These are phyloP conservation scores for Lunularia cruciata DNA, from an alignment of 225 moss, liverwort and hornwort genomes.

Conservation along the genomic window DNA sequence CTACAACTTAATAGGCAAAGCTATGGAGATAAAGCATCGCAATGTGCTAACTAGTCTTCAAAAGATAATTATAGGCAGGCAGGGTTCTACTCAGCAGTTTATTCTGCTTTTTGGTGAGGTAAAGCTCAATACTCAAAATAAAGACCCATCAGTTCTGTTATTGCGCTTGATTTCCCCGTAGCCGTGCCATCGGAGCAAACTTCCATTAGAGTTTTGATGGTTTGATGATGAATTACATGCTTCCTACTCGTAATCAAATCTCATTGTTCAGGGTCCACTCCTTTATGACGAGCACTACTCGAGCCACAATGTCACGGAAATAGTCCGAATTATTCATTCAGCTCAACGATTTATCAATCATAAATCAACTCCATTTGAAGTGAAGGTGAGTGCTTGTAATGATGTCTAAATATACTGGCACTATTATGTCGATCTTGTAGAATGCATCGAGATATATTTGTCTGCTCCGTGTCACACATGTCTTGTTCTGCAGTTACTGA, in stretches of 20 bases:
- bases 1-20: constrained; percentile 17
- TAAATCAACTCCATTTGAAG: constrained; percentile 7
- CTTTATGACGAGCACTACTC: constrained; percentile 10
- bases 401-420: too few species aligned
- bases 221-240: too few species aligned
- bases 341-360: constrained; percentile 5
- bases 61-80: constrained; percentile 17
- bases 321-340: constrained; percentile 8
- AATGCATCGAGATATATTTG: too few species aligned
- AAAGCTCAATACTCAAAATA: neutral
- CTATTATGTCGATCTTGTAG: too few species aligned
- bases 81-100: constrained; percentile 9
- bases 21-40: constrained; percentile 20
- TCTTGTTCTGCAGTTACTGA: neutral
- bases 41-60: constrained; percentile 11
- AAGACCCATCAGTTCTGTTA: too few species aligned
- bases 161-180: neutral
- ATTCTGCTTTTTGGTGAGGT: constrained; percentile 12
- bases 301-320: constrained; percentile 14
- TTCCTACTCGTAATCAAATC: too few species aligned
- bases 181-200: too few species aligned
- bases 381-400: constrained; percentile 3
- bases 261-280: constrained; percentile 6
- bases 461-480: too few species aligned
- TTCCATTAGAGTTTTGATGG: too few species aligned